Evolutionary conservation across 2,329 filamentous ascomycete species (phyloP).

Genomic region (Phaeosphaeria sp.): DNA sequence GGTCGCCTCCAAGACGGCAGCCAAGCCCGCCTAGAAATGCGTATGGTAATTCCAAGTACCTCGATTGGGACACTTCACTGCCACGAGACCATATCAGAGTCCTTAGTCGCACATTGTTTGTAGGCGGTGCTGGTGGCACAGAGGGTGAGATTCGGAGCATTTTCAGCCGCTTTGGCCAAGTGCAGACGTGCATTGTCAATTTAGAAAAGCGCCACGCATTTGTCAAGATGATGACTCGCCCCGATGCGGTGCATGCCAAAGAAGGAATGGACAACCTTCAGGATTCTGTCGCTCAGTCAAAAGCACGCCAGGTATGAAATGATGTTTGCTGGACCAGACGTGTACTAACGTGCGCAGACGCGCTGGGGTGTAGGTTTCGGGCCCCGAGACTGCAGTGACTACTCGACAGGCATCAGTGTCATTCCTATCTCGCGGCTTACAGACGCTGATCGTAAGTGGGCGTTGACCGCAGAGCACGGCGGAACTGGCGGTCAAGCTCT

Average conservation of each 20-base stretch:
- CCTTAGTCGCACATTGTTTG: constrained; percentile 91
- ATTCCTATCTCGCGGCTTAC: constrained; percentile 93
- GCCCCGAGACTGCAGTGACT: constrained; percentile 95
- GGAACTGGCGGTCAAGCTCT: constrained; percentile 86
- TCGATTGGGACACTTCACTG: constrained; percentile 79
- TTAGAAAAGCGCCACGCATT: constrained; percentile 98
- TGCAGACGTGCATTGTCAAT: constrained; percentile 98
- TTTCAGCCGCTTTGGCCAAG: constrained; percentile 81
- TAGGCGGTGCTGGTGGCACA: constrained; percentile 80
- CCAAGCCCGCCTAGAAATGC: constrained; percentile 59
- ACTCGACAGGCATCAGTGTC: constrained; percentile 86
- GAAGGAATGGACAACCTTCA: constrained; percentile 84
- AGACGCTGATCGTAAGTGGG: constrained; percentile 97
- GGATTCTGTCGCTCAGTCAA: constrained; percentile 73
- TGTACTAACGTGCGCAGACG: constrained; percentile 64
- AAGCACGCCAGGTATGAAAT: constrained; percentile 52
- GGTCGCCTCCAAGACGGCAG: constrained; percentile 73
- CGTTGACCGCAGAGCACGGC: constrained; percentile 90
- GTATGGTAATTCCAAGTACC: constrained; percentile 66
- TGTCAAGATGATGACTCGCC: constrained; percentile 95
- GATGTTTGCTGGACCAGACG: constrained; percentile 1
- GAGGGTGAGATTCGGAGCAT: constrained; percentile 82
- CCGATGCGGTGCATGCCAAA: constrained; percentile 83
- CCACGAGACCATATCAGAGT: constrained; percentile 80
- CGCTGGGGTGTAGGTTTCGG: constrained; percentile 98